Evolutionary conservation across 495 filamentous ascomycete species (phyloP).

Genomic region (Aspergillus carlsbadensis): DNA sequence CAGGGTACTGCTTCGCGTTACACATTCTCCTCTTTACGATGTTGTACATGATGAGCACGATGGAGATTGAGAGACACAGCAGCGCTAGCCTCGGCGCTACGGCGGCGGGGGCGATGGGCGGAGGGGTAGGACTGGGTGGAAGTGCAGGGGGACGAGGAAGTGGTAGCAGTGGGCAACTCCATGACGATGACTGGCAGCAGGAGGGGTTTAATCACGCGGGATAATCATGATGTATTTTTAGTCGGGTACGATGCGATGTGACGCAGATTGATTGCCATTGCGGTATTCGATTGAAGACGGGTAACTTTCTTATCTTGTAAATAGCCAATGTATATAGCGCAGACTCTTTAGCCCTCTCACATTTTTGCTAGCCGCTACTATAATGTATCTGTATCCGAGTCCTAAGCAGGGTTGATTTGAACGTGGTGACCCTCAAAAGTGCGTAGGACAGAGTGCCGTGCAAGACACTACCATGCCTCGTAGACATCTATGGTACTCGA

Average conservation of each 20-base stretch:
- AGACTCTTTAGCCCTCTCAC: no score
- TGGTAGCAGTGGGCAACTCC: slow-evolving; percentile 38
- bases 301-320: no score
- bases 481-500: no score
- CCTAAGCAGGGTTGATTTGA: no score
- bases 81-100: slow-evolving; percentile 45
- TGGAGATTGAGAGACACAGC: slow-evolving; percentile 56
- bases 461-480: no score
- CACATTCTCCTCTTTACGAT: slow-evolving; percentile 84
- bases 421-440: no score
- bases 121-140: slow-evolving; percentile 23
- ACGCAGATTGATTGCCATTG: background rate
- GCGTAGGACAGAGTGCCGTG: no score
- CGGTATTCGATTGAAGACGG: background rate
- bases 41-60: slow-evolving; percentile 78
- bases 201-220: slow-evolving; percentile 50
- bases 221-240: slow-evolving; percentile 17
- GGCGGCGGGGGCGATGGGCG: slow-evolving; percentile 44
- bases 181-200: slow-evolving; percentile 61
- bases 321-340: no score
- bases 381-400: no score
- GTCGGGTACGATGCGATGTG: background rate
- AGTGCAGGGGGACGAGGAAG: slow-evolving; percentile 26
- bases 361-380: no score
- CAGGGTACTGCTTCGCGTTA: slow-evolving; percentile 85